Base-by-base conservation (phyloP, 257 asterid genomes). In the Solanum habrochaites region DNA sequence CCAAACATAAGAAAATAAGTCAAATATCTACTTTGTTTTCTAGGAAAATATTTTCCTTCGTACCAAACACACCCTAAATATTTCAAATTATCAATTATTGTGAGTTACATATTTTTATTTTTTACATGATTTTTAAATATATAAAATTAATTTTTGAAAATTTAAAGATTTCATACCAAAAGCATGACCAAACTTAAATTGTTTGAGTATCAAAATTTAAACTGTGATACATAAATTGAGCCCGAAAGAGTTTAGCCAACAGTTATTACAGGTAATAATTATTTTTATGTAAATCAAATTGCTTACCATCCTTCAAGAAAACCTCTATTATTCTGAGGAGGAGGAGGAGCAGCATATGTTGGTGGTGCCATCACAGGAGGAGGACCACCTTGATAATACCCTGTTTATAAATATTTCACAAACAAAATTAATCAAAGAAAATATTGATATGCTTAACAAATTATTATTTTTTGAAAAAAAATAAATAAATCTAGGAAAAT, bases 321-420 rank as follows among this genome's bases (percentile, higher is more conserved):
- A 18, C 85, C 85, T 47, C 67, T 80, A 14, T 80, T 80, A 4
- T 80, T 29, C 85, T 47, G 85, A 80, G 85, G 64, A 3, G 83
- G 85, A 47, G 85, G 85, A 80, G 85, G 0, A 80, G 83, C 64
- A 42, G 85, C 43, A 80, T 80, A 80, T 29, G 85, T 45, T 80
- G 85, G 85, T 29, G 85, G 85, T 7, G 85, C 85, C 85, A 80
- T 80, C 85, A 80, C 85, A 27, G 85, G 85, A 16, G 85, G 85
- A 47, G 85, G 85, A 80, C 43, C 37, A 7, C 83, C 85, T 40
- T 80, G 67, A 80, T 80, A 80, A 29, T 80, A 80, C 3, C 85
- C 85, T 80, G n/a, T 23, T 23, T 62, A 80, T 45, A 4, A 52
- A 52, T 47, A 15, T 80, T 47, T 25, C 40, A 77, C 8, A 9